These are phyloP conservation scores for Nadsonia commutata DNA, from an alignment of 1,139 yeast species.

Conservation along the genomic window DNA sequence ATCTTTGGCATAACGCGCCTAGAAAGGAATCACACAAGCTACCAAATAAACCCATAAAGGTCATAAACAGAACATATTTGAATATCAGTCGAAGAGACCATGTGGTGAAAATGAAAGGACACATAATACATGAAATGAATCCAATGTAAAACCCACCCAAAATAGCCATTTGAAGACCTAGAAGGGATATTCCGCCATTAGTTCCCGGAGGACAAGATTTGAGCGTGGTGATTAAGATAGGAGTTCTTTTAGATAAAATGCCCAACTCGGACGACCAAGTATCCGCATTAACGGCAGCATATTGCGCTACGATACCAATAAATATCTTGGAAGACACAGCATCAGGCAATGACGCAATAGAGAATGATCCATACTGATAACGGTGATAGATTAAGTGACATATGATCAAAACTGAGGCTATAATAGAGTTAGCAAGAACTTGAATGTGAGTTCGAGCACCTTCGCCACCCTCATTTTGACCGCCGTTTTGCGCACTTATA, in stretches of 20 bases:
- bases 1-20: conserved; percentile 30
- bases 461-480: background rate
- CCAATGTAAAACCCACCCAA: conserved; percentile 28
- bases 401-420: conserved; percentile 20
- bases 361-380: conserved; percentile 4
- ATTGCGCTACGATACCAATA: conserved; percentile 29
- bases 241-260: conserved; percentile 26
- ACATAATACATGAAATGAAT: conserved; percentile 16
- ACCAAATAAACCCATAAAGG: conserved; percentile 27
- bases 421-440: conserved; percentile 29
- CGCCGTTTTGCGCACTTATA: conserved; percentile 1
- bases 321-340: conserved; percentile 8
- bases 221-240: conserved; percentile 30
- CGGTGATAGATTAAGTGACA: conserved; percentile 7
- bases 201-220: conserved; percentile 33
- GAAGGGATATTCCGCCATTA: conserved; percentile 32
- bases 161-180: conserved; percentile 28
- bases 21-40: conserved; percentile 30
- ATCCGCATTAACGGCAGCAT: conserved; percentile 34
- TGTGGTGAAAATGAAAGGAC: conserved; percentile 11
- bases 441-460: conserved; percentile 26
- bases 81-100: conserved; percentile 9
- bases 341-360: conserved; percentile 1
- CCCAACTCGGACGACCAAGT: conserved; percentile 39
- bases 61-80: conserved; percentile 18